A percentile compares a stretch with the other conserved stretches of the same genome.
Evolutionary conservation across 768 basidiomycete genomes (phyloP).

Genomic region (Trametes cubensis): DNA sequence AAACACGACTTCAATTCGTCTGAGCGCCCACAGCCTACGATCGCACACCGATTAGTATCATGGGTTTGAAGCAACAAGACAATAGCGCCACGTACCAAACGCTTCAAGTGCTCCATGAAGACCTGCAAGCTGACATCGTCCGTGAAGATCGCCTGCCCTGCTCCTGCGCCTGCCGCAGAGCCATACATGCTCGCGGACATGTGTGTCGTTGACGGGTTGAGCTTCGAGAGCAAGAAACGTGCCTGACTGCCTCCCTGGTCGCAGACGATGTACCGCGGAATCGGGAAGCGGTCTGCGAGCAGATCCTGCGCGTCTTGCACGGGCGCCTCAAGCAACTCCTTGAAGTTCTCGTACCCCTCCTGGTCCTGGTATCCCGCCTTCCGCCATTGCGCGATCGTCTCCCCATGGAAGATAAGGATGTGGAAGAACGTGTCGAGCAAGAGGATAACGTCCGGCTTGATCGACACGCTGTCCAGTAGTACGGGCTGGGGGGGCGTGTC

Average conservation of each 20-base stretch:
- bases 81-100: slow-evolving; percentile 59
- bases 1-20: slow-evolving; percentile 47
- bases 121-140: slow-evolving; percentile 98
- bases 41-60: neutral
- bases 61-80: neutral
- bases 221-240: slow-evolving; percentile 93
- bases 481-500: slow-evolving; percentile 92
- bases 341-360: slow-evolving; percentile 98
- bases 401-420: slow-evolving; percentile 99
- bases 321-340: slow-evolving; percentile 86
- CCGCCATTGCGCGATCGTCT: slow-evolving; percentile 95
- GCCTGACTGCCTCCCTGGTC: slow-evolving; percentile 98
- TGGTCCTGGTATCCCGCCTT: slow-evolving; percentile 99
- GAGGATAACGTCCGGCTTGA: slow-evolving; percentile 95
- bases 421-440: slow-evolving; percentile 99
- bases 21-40: slow-evolving; percentile 69
- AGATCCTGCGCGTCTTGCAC: slow-evolving; percentile 94
- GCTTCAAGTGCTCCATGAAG: slow-evolving; percentile 97
- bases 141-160: slow-evolving; percentile 95
- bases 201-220: slow-evolving; percentile 98
- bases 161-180: slow-evolving; percentile 60
- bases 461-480: slow-evolving; percentile 94
- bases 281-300: slow-evolving; percentile 92
- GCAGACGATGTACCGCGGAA: slow-evolving; percentile 96
- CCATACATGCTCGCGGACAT: slow-evolving; percentile 93